A percentile compares a stretch with the other conserved stretches of the same genome.
These are phyloP conservation scores for Podosphaera leucotricha DNA, from an alignment of 2,329 filamentous ascomycete species.

Conservation along the genomic window DNA sequence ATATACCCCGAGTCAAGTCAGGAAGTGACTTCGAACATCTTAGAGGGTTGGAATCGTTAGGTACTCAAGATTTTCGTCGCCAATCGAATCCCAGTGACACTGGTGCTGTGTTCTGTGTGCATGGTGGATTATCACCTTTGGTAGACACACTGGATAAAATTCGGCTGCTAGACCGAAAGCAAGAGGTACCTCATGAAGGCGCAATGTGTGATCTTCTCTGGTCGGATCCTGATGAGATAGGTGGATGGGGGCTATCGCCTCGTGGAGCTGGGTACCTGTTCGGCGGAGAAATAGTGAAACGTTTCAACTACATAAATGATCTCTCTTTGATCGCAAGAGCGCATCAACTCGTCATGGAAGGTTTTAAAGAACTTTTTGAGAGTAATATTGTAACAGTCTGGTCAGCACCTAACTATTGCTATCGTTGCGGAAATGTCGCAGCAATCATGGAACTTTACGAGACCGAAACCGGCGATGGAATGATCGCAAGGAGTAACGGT, in stretches of 20 bases:
- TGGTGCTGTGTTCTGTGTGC: constrained; percentile 81
- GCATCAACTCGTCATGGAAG: constrained; percentile 97
- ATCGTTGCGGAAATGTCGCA: constrained; percentile 75
- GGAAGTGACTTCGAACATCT: constrained; percentile 7
- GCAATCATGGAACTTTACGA: constrained; percentile 84
- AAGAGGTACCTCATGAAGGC: constrained; percentile 94
- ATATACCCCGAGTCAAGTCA: constrained; percentile 31
- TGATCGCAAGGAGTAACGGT: constrained; percentile 16
- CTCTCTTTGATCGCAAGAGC: constrained; percentile 78
- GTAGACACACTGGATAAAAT: constrained; percentile 94
- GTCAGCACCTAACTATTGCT: constrained; percentile 94
- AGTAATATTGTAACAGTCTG: constrained; percentile 94
- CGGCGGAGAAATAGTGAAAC: constrained; percentile 82
- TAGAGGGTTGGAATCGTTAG: constrained; percentile 41
- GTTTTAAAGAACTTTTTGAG: constrained; percentile 98
- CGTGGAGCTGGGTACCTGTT: constrained; percentile 91
- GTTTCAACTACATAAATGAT: constrained; percentile 88
- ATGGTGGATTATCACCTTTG: constrained; percentile 75
- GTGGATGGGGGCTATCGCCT: constrained; percentile 83
- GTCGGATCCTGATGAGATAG: constrained; percentile 95
- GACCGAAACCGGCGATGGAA: constrained; percentile 49
- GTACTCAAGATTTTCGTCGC: constrained; percentile 49
- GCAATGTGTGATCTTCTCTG: constrained; percentile 97
- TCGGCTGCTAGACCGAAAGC: constrained; percentile 77
- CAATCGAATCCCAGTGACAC: constrained; percentile 38